Evolutionary conservation across 2,329 filamentous ascomycete genomes (phyloP).

Genomic region (Trichoderma koningii): DNA sequence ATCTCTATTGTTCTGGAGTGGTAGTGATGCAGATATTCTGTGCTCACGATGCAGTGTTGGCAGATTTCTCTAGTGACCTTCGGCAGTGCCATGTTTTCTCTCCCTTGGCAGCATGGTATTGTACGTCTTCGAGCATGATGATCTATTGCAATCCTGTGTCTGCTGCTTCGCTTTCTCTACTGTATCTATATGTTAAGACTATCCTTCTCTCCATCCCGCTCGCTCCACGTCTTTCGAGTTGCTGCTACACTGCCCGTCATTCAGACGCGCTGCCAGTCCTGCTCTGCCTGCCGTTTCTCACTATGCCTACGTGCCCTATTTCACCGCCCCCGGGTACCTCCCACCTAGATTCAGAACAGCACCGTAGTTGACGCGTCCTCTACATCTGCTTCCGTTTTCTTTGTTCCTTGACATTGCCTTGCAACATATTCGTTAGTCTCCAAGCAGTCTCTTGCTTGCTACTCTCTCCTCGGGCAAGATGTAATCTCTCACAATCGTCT

Average conservation of each 20-base stretch:
- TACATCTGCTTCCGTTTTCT: background rate
- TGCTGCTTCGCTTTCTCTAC: background rate
- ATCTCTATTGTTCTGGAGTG: background rate
- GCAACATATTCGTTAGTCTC: background rate
- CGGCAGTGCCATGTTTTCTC: background rate
- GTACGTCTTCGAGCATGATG: too few relatives aligned
- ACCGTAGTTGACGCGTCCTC: background rate
- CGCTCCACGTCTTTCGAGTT: background rate
- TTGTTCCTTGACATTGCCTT: background rate
- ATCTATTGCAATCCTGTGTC: background rate
- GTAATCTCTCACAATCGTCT: background rate
- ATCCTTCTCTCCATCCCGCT: background rate
- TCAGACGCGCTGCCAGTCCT: background rate
- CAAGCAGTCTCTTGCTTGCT: background rate
- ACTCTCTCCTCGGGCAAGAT: background rate
- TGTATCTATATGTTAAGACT: background rate
- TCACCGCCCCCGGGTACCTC: background rate
- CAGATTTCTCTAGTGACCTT: background rate
- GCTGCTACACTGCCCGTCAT: background rate
- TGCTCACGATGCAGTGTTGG: background rate
- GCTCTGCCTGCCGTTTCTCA: background rate
- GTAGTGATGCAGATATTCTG: background rate
- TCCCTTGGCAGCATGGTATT: background rate
- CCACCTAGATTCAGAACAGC: background rate
- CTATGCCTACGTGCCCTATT: background rate